Base-by-base conservation (phyloP, 2,329 filamentous ascomycete species). In the Thielaviopsis punctulata region DNA sequence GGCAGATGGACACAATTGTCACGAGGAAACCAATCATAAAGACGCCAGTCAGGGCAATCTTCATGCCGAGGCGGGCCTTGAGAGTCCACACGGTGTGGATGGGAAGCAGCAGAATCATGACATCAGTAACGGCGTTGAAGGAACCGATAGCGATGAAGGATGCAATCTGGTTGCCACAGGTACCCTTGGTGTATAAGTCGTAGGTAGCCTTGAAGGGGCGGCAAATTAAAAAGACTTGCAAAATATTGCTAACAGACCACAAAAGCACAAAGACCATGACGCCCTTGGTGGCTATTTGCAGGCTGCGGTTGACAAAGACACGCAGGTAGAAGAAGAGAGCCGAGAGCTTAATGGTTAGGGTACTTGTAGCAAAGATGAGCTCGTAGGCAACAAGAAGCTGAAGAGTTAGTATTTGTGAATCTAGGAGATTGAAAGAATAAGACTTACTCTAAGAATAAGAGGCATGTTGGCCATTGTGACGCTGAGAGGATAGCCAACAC, bases 311-410 rank as follows among this genome's bases (percentile, higher is more conserved):
- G n/a, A 62, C 62, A 47, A 68, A 67, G 6, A 71, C 61, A n/a
- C 67, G 65, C n/a, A 65, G 60, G 54, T 70, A 70, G 57, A 70
- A 69, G 39, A 62, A 60, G 41, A 70, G 53, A 27, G 70, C 66
- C 47, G 65, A 68, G 27, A 68, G 58, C 52, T 70, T 70, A 52
- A 66, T 61, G 41, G 27, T 43, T 3, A 52, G 50, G 22, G 65
- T 65, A 49, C 61, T 57, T 46, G 67, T 61, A 12, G 60, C 60
- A 13, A 62, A 56, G 46, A 66, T 58, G 44, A 68, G 57, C 52
- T 67, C 63, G 57, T 66, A 68, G 7, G 62, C 59, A 25, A 69
- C 60, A 54, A 66, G 64, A 48, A 67, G 60, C 53, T 55, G 19
- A 19, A 24, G 41, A 58, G 65, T 62, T 36, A 56, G 49, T 12